Evolutionary conservation across 2,329 filamentous ascomycete species (phyloP), one percentile per base, ranked within the genome.

Genomic region (Colletotrichum salicis): DNA sequence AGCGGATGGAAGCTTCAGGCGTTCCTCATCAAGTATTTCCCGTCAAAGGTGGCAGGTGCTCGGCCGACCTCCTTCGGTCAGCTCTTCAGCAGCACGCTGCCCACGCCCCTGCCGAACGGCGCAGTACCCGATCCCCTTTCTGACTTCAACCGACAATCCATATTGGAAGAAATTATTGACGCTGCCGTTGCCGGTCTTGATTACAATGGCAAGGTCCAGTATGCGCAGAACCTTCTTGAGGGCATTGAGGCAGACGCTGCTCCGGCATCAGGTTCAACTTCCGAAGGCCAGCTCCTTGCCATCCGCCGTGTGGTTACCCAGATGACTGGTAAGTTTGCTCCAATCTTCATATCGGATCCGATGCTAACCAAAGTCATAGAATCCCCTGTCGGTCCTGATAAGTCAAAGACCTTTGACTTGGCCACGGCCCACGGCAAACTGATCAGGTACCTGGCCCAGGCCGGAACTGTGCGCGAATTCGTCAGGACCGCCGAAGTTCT

Each of bases 1-100:
- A 77, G 79, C 35, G 85, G 84, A 6, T 88, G 86, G 86, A 83
- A 83, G 73, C 74, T 86, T 33, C 81, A 84, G 65, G 82, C 79
- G 3, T 85, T 88, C 65, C 74, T 88, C 12, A 79, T 80, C 5
- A 82, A 76, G 5, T 79, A 83, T 61, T 79, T 85, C 27, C 76
- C 79, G 0, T 73, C 78, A 5, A 73, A 77, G 1, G 67, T 84
- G 22, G 76, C 79, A 7, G 77, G 78, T 0, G 72, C 81, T 8
- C 79, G 78, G 3, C 82, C 81, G 1, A 80, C 79, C 5, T 77
- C 73, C 1, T 82, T 85, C 41, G 61, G 61, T 10, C 72, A 73
- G n/a, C 74, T 78, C 19, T 73, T 75, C 24, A 45, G 51, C 1
- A 35, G 48, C 27, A 29, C 33, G 10, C 63, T 58, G 2, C 62